Evolutionary conservation across 306 rosid genomes (phyloP).

Genomic region (Cucurbita maxima): DNA sequence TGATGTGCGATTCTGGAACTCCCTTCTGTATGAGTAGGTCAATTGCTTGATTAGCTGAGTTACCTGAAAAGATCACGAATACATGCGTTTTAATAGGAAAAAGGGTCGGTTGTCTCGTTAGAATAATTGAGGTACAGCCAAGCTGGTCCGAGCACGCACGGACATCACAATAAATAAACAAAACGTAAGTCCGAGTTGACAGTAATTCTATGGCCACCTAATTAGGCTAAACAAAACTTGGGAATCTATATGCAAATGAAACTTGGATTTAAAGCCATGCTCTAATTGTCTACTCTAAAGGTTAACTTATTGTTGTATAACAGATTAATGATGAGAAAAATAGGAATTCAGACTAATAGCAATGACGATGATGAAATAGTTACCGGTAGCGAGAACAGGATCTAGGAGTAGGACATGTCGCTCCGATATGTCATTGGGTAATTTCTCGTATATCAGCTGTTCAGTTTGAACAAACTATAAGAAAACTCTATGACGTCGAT

Average conservation of each 20-base stretch:
- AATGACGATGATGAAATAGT: background rate
- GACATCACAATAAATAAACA: no score
- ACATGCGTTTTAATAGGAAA: background rate
- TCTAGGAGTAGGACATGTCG: slow-evolving; percentile 96
- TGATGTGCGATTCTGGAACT: slow-evolving; percentile 86
- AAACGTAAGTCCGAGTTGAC: no score
- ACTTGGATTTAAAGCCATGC: background rate
- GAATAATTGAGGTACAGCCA: background rate
- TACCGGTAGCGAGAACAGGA: slow-evolving; percentile 98
- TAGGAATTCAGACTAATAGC: background rate
- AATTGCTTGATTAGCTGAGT: slow-evolving; percentile 96
- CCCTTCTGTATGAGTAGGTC: slow-evolving; percentile 86
- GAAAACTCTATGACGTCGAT: background rate
- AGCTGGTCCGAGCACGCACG: background rate
- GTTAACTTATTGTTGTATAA: background rate
- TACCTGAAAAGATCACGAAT: slow-evolving; percentile 30
- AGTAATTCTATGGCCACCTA: background rate
- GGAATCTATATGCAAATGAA: background rate
- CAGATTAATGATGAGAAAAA: background rate
- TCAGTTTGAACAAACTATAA: slow-evolving; percentile 7
- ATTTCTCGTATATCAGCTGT: slow-evolving; percentile 95
- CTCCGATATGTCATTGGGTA: slow-evolving; percentile 91
- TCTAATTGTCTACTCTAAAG: background rate
- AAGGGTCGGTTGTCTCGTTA: background rate
- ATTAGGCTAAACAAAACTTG: background rate